phyloP scores from a whole-genome alignment of 2,329 filamentous ascomycete species.

The Xenoacremonium recifei region DNA sequence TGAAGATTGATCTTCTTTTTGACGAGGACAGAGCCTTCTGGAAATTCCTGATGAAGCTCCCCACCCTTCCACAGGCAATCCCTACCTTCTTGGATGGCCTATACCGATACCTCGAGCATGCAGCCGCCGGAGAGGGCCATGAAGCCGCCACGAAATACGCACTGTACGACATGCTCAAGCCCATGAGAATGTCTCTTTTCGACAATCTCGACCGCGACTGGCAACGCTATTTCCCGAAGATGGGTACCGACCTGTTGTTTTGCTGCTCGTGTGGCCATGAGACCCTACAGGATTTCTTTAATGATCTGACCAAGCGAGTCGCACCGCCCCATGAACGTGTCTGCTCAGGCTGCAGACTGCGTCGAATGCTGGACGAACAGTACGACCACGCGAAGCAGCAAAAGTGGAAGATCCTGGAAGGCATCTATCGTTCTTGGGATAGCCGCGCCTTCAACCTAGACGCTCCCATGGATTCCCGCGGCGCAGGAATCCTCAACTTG shows the following conservation, averaged over 20 bases:
- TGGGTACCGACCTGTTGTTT: slow-evolving; percentile 24
- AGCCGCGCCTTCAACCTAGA: slow-evolving; percentile 27
- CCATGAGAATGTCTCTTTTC: slow-evolving; percentile 27
- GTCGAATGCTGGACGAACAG: slow-evolving; percentile 28
- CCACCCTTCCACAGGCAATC: slow-evolving; percentile 27
- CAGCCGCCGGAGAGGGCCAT: not conserved
- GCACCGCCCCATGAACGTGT: slow-evolving; percentile 12
- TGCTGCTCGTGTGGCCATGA: slow-evolving; percentile 36
- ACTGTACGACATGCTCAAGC: slow-evolving; percentile 33
- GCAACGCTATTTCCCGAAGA: slow-evolving; percentile 18
- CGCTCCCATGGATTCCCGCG: slow-evolving; percentile 25
- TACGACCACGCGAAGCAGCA: slow-evolving; percentile 25
- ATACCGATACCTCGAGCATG: slow-evolving; percentile 26
- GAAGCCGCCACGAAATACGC: slow-evolving; percentile 14
- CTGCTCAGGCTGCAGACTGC: slow-evolving; percentile 32
- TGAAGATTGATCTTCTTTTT: slow-evolving; percentile 31
- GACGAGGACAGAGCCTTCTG: slow-evolving; percentile 28
- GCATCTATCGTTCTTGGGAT: slow-evolving; percentile 28
- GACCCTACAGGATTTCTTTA: slow-evolving; percentile 31
- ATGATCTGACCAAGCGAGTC: not conserved
- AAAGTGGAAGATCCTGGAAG: slow-evolving; percentile 14
- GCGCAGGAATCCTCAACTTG: slow-evolving; percentile 19
- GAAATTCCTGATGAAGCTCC: slow-evolving; percentile 27
- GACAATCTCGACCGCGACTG: slow-evolving; percentile 20
- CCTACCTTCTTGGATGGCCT: slow-evolving; percentile 33